Conservation (phyloP, 495 filamentous ascomycete genomes). For the Xylaria scruposa region DNA sequence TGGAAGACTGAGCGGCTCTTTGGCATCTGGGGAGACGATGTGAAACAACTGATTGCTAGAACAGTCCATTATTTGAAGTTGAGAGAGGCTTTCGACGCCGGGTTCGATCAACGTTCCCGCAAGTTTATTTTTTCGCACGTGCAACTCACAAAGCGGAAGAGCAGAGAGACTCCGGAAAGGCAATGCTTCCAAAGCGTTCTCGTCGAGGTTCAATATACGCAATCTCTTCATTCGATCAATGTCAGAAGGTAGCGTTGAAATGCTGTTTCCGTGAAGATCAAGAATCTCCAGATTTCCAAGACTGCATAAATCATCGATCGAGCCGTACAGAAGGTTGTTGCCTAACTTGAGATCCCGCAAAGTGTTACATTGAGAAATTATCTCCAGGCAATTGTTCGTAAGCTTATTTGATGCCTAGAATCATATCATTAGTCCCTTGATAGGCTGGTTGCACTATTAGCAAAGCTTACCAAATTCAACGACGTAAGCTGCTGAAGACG, state of each 20-base stretch:
- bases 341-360: constrained; percentile 83
- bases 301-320: constrained; percentile 62
- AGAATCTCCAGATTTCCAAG: constrained; percentile 76
- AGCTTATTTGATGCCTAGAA: constrained; percentile 80
- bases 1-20: constrained; percentile 58
- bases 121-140: constrained; percentile 80
- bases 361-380: constrained; percentile 70
- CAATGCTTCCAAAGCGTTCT: constrained; percentile 73
- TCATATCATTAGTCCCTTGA: constrained; percentile 26
- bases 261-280: constrained; percentile 80
- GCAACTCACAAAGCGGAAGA: constrained; percentile 75
- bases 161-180: constrained; percentile 70
- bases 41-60: constrained; percentile 71
- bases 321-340: constrained; percentile 75
- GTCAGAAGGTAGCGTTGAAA: constrained; percentile 76
- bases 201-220: constrained; percentile 74
- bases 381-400: constrained; percentile 68
- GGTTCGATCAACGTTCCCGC: constrained; percentile 71
- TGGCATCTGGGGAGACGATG: constrained; percentile 48
- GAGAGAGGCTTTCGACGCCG: constrained; percentile 60
- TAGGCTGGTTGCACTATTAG: background rate
- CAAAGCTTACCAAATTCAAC: constrained; percentile 74
- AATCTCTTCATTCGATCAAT: constrained; percentile 69
- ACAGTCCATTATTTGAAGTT: constrained; percentile 76
- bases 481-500: constrained; percentile 73